These are phyloP conservation scores for Asparagopsis taxiformis DNA, from an alignment of 31 red algal species.

Conservation along the genomic window DNA sequence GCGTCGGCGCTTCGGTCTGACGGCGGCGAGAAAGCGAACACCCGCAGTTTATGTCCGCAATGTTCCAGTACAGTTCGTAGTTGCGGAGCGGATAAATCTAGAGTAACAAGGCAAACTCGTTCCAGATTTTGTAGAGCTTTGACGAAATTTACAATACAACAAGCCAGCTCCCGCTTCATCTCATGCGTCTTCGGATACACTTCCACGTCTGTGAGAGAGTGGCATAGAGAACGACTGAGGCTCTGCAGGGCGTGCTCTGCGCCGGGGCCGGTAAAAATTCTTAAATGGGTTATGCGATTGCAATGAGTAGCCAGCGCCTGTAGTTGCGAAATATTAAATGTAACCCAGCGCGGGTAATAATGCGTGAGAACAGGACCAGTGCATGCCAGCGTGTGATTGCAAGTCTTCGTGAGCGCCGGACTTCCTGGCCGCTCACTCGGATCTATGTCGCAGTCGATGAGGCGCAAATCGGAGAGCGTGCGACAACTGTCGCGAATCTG, in stretches of 20 bases:
- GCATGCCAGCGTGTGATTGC: constrained; percentile 1
- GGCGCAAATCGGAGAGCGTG: neutral
- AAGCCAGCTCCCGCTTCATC: constrained; percentile 1
- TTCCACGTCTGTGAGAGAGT: neutral
- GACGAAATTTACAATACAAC: constrained; percentile 9
- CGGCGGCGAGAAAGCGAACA: constrained; percentile 8
- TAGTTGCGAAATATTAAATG: constrained; percentile 7
- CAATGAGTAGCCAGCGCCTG: neutral
- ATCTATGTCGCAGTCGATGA: constrained; percentile 14
- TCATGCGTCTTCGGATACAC: constrained; percentile 19
- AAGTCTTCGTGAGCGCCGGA: neutral
- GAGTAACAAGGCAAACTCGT: constrained; percentile 8
- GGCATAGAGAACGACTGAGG: neutral
- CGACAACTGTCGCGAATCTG: neutral
- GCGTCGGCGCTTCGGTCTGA: neutral
- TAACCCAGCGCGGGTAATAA: constrained; percentile 12
- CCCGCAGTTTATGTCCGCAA: neutral
- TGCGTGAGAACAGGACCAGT: neutral
- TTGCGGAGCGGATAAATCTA: constrained; percentile 7
- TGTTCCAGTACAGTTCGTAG: neutral
- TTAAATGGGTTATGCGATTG: constrained; percentile 4
- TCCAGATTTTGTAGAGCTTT: neutral
- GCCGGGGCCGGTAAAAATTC: neutral
- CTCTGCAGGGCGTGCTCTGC: neutral
- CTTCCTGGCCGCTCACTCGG: constrained; percentile 11